phyloP scores from a whole-genome alignment of 306 rosid species.

The Quercus parvula region DNA sequence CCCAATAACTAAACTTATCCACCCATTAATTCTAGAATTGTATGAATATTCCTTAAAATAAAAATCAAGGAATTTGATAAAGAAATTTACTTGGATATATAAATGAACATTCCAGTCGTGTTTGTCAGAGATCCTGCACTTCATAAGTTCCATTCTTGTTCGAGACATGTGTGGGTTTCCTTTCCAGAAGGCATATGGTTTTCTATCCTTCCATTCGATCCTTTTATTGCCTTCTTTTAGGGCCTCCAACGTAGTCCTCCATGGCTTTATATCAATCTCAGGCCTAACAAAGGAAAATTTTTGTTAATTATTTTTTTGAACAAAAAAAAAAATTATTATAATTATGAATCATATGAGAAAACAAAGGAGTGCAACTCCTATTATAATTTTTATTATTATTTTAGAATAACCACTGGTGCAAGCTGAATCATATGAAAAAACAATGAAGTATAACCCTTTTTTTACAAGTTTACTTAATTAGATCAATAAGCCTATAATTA shows the following conservation, averaged over 20 bases:
- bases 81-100: conserved; percentile 28
- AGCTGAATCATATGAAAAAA: too few relatives aligned
- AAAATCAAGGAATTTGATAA: background rate
- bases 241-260: conserved; percentile 23
- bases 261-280: conserved; percentile 43
- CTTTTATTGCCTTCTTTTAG: conserved; percentile 33
- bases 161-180: conserved; percentile 29
- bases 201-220: conserved; percentile 40
- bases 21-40: too few relatives aligned
- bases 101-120: conserved; percentile 42
- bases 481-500: too few relatives aligned
- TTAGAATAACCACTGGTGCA: too few relatives aligned
- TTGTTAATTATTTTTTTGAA: too few relatives aligned
- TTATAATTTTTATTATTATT: too few relatives aligned
- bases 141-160: conserved; percentile 21
- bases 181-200: conserved; percentile 54
- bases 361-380: too few relatives aligned
- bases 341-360: background rate
- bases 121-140: conserved; percentile 31
- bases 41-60: background rate
- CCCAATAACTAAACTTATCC: too few relatives aligned
- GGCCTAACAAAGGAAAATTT: conserved; percentile 14
- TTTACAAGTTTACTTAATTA: too few relatives aligned
- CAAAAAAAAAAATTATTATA: background rate
- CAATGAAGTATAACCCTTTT: too few relatives aligned